Evolutionary conservation across 140 eudicot genomes (phyloP).

Genomic region (Oenanthe javanica): DNA sequence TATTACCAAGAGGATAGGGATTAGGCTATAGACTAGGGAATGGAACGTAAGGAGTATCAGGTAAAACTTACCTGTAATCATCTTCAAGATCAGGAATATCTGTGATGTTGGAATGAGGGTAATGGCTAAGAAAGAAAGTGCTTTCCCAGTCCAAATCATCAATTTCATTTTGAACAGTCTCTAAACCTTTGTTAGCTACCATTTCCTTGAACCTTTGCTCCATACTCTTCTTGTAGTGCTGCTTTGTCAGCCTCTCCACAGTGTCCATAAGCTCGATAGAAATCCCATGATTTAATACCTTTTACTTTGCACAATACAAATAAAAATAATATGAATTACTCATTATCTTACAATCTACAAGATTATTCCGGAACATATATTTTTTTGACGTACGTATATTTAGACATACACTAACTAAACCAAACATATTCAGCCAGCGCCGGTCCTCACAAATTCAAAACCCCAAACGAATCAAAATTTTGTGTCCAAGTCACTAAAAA

Average conservation of each 20-base stretch:
- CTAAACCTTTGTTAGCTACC: conserved; percentile 72
- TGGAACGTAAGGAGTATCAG: not conserved
- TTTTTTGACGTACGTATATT: too few relatives aligned
- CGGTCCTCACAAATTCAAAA: too few relatives aligned
- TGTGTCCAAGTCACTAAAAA: too few relatives aligned
- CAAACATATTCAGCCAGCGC: not conserved
- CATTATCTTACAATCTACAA: not conserved
- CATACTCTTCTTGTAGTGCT: conserved; percentile 81
- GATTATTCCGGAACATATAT: not conserved
- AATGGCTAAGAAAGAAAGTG: conserved; percentile 84
- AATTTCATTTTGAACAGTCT: conserved; percentile 52
- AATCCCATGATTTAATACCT: conserved; percentile 84
- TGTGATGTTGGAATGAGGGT: conserved; percentile 70
- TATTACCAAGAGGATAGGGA: not conserved
- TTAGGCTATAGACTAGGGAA: not conserved
- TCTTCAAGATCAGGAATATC: conserved; percentile 83
- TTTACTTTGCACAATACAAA: not conserved
- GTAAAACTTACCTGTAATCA: conserved; percentile 45
- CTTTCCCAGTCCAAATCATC: conserved; percentile 90
- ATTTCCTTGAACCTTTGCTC: conserved; percentile 78
- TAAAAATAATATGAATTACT: not conserved
- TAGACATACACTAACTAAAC: not conserved
- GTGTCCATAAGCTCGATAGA: conserved; percentile 76
- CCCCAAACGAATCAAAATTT: too few relatives aligned
- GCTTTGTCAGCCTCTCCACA: conserved; percentile 88